Evolutionary conservation across 495 filamentous ascomycete species (phyloP), one percentile per base, ranked within the genome.

Genomic region (Xylaria sp.): DNA sequence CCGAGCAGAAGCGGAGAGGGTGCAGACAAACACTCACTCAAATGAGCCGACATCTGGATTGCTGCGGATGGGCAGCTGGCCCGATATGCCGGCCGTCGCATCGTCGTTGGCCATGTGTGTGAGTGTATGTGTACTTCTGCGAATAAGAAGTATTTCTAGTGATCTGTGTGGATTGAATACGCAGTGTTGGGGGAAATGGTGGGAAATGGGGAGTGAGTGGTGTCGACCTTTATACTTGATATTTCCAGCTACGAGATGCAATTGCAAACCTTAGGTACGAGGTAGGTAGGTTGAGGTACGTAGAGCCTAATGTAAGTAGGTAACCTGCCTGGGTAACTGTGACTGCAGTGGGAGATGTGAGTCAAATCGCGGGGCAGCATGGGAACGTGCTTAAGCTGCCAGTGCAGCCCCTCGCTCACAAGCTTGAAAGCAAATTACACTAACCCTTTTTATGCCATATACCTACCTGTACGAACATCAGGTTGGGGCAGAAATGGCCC

Each of bases 31-130:
- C 33, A 41, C 75, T 71, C 76, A 78, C 76, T 78, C 76, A 41
- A 78, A 78, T 55, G 76, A 77, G 66, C 74, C 76, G 19, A 78
- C 69, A 37, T 76, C 75, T 61, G 76, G 75, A 57, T 74, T 77
- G 65, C 69, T 61, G 69, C 76, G 76, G 53, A 78, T 74, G 24
- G 77, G 77, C 37, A 77, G 57, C 72, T 68, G 73, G 41, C 72
- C 72, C 58, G 73, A 70, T 64, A 64, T 52, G 44, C 40, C 59
- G 41, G 71, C 68, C 77, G 72, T 77, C 40, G 68, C 77, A 70
- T 75, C 57, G 68, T 74, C n/a, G 48, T 21, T 62, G 2, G 62
- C 63, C 70, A 59, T 61, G 48, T 35, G 50, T 44, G 50, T 31
- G 11, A 35, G 31, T n/a, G 55, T 58, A 14, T 57, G 26, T 7